A percentile compares a stretch with the other conserved stretches of the same genome.
Evolutionary conservation across 2,329 filamentous ascomycete species (phyloP).

Genomic region (Clarireedia hainanense): DNA sequence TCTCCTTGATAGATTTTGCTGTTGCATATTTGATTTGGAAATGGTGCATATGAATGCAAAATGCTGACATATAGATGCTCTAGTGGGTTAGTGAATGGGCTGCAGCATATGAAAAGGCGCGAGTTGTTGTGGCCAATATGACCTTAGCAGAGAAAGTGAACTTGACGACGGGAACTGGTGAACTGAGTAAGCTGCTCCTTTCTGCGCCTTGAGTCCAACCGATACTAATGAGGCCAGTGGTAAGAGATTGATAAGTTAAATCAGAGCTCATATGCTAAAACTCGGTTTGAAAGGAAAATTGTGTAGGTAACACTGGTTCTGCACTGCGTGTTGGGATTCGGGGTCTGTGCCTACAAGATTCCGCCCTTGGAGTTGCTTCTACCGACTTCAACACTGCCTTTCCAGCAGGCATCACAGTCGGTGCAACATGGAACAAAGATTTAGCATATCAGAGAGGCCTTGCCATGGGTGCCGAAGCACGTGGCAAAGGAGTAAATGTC

Average conservation of each 20-base stretch:
- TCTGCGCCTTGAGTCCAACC: too few relatives aligned
- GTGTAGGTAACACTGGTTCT: conserved; percentile 70
- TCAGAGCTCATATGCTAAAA: neutral
- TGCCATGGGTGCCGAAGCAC: conserved; percentile 62
- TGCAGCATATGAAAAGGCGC: conserved; percentile 62
- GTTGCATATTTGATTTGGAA: too few relatives aligned
- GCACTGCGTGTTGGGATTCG: conserved; percentile 63
- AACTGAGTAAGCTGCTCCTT: conserved; percentile 38
- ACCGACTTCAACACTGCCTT: conserved; percentile 71
- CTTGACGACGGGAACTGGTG: conserved; percentile 62
- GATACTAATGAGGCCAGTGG: too few relatives aligned
- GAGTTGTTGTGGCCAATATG: conserved; percentile 62
- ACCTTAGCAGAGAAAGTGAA: conserved; percentile 77
- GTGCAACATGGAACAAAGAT: conserved; percentile 67
- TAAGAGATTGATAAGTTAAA: too few relatives aligned
- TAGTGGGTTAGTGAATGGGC: conserved; percentile 42
- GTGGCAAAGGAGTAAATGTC: conserved; percentile 65
- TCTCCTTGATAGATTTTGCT: too few relatives aligned
- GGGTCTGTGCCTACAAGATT: conserved; percentile 64
- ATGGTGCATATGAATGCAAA: too few relatives aligned
- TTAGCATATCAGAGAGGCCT: conserved; percentile 61
- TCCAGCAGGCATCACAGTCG: conserved; percentile 69
- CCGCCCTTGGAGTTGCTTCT: conserved; percentile 62
- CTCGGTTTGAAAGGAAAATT: conserved; percentile 36
- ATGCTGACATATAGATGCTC: too few relatives aligned